These are phyloP conservation scores for Atkinsonella texensis DNA, from an alignment of 2,329 filamentous ascomycete species.

Conservation along the genomic window DNA sequence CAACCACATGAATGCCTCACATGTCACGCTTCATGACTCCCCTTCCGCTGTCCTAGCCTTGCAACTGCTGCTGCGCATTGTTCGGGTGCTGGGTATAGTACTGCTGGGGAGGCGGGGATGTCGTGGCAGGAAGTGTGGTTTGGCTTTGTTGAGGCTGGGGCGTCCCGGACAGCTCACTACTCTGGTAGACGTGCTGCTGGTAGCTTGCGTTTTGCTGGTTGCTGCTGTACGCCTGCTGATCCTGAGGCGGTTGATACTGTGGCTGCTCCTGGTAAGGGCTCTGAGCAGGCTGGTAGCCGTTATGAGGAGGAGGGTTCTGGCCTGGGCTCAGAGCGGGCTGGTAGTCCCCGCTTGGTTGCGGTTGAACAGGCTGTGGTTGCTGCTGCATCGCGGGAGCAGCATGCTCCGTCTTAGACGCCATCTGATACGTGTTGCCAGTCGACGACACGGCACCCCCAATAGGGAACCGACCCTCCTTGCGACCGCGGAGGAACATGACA, in stretches of 20 bases:
- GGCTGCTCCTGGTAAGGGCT: conserved; percentile 19
- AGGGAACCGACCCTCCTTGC: conserved; percentile 25
- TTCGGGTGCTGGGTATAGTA: conserved; percentile 8
- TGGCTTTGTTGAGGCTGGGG: conserved; percentile 10
- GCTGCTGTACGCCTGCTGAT: conserved; percentile 8
- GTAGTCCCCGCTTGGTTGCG: conserved; percentile 8
- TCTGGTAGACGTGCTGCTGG: conserved; percentile 11
- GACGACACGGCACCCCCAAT: conserved; percentile 7
- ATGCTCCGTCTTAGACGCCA: conserved; percentile 21
- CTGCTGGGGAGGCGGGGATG: conserved; percentile 12
- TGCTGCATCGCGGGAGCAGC: conserved; percentile 8
- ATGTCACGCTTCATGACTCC: background rate
- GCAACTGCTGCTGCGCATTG: background rate
- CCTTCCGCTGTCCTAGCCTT: background rate
- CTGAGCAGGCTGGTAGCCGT: conserved; percentile 11
- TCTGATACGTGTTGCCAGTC: conserved; percentile 15
- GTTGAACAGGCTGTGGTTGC: conserved; percentile 12
- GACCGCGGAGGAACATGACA: conserved; percentile 22
- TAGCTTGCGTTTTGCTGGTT: conserved; percentile 2
- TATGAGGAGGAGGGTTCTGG: conserved; percentile 15
- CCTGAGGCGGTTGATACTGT: conserved; percentile 14
- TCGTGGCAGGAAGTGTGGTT: conserved; percentile 7
- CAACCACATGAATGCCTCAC: background rate
- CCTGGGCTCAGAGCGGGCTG: conserved; percentile 6
- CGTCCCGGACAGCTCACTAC: conserved; percentile 4